Percentiles rank a stretch among this genome's conserved stretches.
phyloP scores from a whole-genome alignment of 257 asterid genomes.

The Solanum chmielewskii region DNA sequence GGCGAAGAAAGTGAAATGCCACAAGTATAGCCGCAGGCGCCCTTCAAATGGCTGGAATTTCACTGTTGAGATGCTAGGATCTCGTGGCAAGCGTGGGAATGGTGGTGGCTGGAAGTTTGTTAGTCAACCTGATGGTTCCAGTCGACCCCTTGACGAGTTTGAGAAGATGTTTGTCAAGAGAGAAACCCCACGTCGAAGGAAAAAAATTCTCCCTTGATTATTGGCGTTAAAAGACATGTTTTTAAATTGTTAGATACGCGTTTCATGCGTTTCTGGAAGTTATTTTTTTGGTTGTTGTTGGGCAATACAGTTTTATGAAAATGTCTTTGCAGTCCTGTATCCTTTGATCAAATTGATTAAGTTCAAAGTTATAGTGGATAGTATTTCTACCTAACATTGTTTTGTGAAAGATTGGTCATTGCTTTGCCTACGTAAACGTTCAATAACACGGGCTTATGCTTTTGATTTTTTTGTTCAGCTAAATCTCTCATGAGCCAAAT shows the following conservation, averaged over 20 bases:
- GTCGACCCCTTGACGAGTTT: constrained; percentile 61
- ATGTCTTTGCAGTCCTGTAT: neutral
- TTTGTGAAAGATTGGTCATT: neutral
- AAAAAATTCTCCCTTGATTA: constrained; percentile 54
- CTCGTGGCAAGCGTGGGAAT: constrained; percentile 61
- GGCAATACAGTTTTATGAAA: neutral
- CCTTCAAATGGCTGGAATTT: constrained; percentile 89
- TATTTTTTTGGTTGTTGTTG: neutral
- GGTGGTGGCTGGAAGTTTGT: constrained; percentile 90
- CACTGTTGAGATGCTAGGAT: constrained; percentile 80
- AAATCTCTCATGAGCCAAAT: neutral
- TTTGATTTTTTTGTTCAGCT: neutral
- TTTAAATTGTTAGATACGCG: neutral
- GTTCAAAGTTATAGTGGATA: neutral
- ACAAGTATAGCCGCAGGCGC: constrained; percentile 84
- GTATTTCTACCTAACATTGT: neutral
- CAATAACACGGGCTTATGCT: neutral
- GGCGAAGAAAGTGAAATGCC: constrained; percentile 63
- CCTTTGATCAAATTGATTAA: neutral
- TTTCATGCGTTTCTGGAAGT: neutral
- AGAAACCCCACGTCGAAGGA: constrained; percentile 78
- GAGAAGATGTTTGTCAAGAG: constrained; percentile 81
- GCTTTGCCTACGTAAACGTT: neutral
- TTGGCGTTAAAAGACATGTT: neutral
- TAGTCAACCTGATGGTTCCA: constrained; percentile 83